Evolutionary conservation across 23 red algal genomes (phyloP), one percentile per base, ranked within the genome.

Genomic region (Gracilaria domingensis): DNA sequence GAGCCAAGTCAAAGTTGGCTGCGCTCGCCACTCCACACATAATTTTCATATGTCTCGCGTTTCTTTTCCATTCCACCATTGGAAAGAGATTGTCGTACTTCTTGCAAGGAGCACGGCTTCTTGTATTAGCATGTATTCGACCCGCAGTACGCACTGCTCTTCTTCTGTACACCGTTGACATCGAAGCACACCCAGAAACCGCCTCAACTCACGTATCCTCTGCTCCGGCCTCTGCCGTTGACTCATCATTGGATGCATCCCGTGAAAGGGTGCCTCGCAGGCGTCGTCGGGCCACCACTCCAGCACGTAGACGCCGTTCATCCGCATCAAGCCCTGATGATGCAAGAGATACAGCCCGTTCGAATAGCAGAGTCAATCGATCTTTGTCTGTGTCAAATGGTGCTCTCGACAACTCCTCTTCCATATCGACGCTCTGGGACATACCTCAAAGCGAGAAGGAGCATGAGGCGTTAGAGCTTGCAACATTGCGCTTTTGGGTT

Each of bases 401-500:
- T 29, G 4, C 24, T 29, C 24, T 30, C 18, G 5, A 62, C 9
- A 23, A 18, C 18, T 58, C 23, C 29, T 62, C 59, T 62, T 62
- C 59, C 6, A 30, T 62, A 18, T 62, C 26, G 24, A 24, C 59
- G 59, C 16, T 62, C 18, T 62, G 29, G 1, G 59, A 62, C 24
- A 62, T 62, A 24, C 59, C 59, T 62, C 24, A 62, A 29, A 29
- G 13, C 29, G 59, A 62, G 12, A 62, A 62, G 59, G 50, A 58
- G 55, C 38, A 72, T 20, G 55, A 80, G 21, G 35, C 73, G 59
- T 29, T 62, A 36, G 79, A 84, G 36, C 45, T 60, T 37, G 70
- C n/a, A 17, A 57, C 75, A 8, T 70, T 94, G 51, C 81, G 79
- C 21, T 94, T 80, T 53, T 94, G 91, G 91, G 82, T 86, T 50